Percentiles rank a stretch among this genome's conserved stretches.
phyloP scores from a whole-genome alignment of 352 stramenopile species.

The Pythium brassicae region DNA sequence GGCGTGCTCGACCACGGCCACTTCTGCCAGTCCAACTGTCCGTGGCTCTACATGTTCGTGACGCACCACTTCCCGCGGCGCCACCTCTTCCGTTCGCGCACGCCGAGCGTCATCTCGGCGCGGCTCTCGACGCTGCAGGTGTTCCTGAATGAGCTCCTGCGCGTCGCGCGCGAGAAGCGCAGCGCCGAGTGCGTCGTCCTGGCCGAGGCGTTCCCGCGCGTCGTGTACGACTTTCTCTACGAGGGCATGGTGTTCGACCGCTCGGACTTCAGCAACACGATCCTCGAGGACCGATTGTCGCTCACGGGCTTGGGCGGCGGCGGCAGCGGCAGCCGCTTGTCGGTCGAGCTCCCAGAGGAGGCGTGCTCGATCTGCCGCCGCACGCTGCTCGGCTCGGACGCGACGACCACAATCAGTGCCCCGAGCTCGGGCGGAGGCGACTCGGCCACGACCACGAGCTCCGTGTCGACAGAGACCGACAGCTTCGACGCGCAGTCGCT shows the following conservation, averaged over 20 bases:
- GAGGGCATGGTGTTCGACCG: constrained; percentile 79
- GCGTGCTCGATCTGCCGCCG: constrained; percentile 58
- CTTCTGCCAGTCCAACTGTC: constrained; percentile 75
- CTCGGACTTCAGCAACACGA: constrained; percentile 53
- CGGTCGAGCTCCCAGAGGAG: constrained; percentile 18
- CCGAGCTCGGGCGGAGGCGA: constrained; percentile 16
- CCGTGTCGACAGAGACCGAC: constrained; percentile 16
- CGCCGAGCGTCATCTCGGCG: constrained; percentile 53
- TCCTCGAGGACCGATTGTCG: constrained; percentile 52
- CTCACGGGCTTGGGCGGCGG: constrained; percentile 21
- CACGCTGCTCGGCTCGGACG: constrained; percentile 22
- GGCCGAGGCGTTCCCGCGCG: constrained; percentile 48
- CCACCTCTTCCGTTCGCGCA: constrained; percentile 68
- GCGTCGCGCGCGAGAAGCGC: constrained; percentile 57
- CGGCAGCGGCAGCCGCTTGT: constrained; percentile 17
- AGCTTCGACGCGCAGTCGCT: constrained; percentile 40
- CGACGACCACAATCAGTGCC: constrained; percentile 32
- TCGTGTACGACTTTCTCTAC: constrained; percentile 80
- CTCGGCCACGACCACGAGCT: constrained; percentile 13
- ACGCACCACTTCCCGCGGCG: constrained; percentile 75
- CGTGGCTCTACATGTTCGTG: constrained; percentile 81
- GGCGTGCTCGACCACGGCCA: constrained; percentile 68
- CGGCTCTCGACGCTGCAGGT: constrained; percentile 55
- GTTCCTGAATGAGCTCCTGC: constrained; percentile 65
- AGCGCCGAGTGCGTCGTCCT: constrained; percentile 57